Evolutionary conservation across 2,329 filamentous ascomycete species (phyloP).

Genomic region (Elsinoe arachidis): DNA sequence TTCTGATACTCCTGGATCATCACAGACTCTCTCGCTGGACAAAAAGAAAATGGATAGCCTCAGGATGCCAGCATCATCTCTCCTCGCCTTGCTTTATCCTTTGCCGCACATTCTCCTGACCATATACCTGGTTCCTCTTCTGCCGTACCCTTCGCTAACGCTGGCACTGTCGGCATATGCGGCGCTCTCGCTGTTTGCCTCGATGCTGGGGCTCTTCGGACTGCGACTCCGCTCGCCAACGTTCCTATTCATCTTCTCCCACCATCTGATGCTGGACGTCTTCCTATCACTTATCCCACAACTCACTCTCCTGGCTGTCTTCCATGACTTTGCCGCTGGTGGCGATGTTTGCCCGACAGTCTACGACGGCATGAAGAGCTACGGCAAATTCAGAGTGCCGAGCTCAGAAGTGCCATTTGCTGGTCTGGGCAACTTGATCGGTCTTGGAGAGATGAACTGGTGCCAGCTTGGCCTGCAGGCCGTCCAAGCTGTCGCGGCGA

Average conservation of each 20-base stretch:
- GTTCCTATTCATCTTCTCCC: conserved; percentile 16
- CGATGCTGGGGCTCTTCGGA: conserved; percentile 38
- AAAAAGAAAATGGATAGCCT: background rate
- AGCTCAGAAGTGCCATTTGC: conserved; percentile 4
- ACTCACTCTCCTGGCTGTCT: conserved; percentile 16
- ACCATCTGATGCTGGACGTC: conserved; percentile 17
- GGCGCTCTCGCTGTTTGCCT: conserved; percentile 1
- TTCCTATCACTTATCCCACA: conserved; percentile 17
- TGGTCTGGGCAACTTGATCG: background rate
- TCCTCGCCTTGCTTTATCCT: background rate
- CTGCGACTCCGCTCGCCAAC: conserved; percentile 11
- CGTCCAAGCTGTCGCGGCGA: conserved; percentile 27
- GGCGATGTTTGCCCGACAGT: conserved; percentile 5
- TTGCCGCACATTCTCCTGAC: conserved; percentile 3
- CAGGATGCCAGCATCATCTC: background rate
- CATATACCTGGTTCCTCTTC: background rate
- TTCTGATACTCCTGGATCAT: background rate
- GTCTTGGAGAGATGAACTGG: conserved; percentile 10
- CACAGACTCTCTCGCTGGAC: background rate
- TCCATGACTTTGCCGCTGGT: conserved; percentile 14
- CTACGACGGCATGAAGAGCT: background rate
- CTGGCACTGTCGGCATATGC: conserved; percentile 6
- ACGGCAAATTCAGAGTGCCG: conserved; percentile 4
- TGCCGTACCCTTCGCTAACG: background rate
- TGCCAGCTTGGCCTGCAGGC: conserved; percentile 18